Evolutionary conservation across 495 filamentous ascomycete species (phyloP), one percentile per base, ranked within the genome.

Genomic region (Talaromyces nanjingensis): DNA sequence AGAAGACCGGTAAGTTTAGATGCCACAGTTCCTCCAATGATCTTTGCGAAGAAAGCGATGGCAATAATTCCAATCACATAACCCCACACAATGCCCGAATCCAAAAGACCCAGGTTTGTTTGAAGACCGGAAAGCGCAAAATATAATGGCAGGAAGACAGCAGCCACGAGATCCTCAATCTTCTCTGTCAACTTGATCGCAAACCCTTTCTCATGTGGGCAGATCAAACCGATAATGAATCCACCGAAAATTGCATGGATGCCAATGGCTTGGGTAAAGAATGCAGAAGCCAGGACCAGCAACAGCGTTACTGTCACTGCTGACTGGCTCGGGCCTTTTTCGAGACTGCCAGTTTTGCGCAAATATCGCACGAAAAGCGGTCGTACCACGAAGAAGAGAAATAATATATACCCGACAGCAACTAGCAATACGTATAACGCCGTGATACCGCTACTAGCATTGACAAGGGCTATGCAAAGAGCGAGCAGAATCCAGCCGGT

Each of bases 151-250:
- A 97, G 78, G 65, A 98, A 92, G n/a, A 98, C 79, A 24, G 91
- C 85, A 1, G 86, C 84, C 57, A 98, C 88, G 7, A 98, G 76
- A 76, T 98, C 94, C 71, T 98, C 94, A 60, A 98, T 85, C 79
- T 98, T 98, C 70, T 98, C 94, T 0, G 93, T 93, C 64, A 98
- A 74, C 66, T 94, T 92, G 72, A 97, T 96, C 18, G 92, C 90
- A 73, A 97, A 98, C 6, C 93, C 93, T 45, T 91, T 91, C 59
- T 97, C 90, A 69, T 97, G 94, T 0, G 94, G 94, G 71, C 93
- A 96, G 63, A 98, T 92, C 62, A 98, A 67, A 14, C 94, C 94
- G 64, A 94, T 84, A 16, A 97, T 73, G 70, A 98, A 98, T 3
- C 83, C 87, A 31, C 93, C 93, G 68, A 96, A 96, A 71, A 96